Evolutionary conservation across 768 basidiomycete species (phyloP).

Genomic region (Kwoniella sp.): DNA sequence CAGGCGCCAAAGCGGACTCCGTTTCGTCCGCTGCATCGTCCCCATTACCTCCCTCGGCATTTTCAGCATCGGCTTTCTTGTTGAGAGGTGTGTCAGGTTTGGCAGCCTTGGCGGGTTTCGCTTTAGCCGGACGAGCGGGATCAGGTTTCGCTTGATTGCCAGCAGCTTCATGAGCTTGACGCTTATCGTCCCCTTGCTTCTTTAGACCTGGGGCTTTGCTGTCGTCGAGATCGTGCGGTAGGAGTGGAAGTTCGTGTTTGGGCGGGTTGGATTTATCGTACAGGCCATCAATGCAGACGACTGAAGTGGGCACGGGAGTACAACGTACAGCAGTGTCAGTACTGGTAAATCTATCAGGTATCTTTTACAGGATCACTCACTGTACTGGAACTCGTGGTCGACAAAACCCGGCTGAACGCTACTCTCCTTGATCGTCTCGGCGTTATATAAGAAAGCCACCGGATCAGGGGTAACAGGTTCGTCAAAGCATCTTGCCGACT

Average conservation of each 20-base stretch:
- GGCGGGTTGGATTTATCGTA: slow-evolving; percentile 34
- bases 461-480: slow-evolving; percentile 53
- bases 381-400: slow-evolving; percentile 53
- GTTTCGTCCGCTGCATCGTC: not conserved
- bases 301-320: slow-evolving; percentile 25
- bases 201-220: slow-evolving; percentile 6
- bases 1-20: not conserved
- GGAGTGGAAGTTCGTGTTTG: slow-evolving; percentile 19
- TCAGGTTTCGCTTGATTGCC: not conserved
- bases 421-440: slow-evolving; percentile 41
- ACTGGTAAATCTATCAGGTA: too few relatives aligned
- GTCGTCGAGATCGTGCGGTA: slow-evolving; percentile 14
- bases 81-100: not conserved
- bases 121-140: not conserved
- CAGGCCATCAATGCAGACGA: slow-evolving; percentile 53
- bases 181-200: not conserved
- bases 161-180: too few relatives aligned
- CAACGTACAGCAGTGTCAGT: too few relatives aligned
- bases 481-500: slow-evolving; percentile 51
- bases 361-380: slow-evolving; percentile 51
- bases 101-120: slow-evolving; percentile 2
- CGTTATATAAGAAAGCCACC: slow-evolving; percentile 47
- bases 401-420: slow-evolving; percentile 52
- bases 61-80: not conserved
- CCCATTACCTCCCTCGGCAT: not conserved